Evolutionary conservation across 768 basidiomycete genomes (phyloP).

Genomic region (Trametes punicea): DNA sequence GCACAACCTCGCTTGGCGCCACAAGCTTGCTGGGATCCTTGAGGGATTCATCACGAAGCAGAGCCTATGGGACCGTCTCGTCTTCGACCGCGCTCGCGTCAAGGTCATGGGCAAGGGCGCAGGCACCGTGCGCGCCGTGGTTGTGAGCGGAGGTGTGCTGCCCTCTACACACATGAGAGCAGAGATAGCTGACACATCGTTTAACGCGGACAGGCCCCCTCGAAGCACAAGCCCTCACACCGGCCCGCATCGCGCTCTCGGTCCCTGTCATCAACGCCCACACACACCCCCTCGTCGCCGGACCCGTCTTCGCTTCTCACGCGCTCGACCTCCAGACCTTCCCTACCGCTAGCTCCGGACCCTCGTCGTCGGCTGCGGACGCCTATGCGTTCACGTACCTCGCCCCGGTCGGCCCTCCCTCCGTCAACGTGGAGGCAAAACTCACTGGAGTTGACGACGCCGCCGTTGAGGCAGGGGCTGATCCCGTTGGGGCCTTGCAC

Average conservation of each 20-base stretch:
- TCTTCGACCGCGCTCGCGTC: constrained; percentile 67
- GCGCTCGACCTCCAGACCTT: constrained; percentile 83
- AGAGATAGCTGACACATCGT: too few relatives aligned
- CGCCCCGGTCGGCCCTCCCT: constrained; percentile 71
- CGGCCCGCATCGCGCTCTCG: constrained; percentile 71
- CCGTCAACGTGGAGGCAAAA: constrained; percentile 82
- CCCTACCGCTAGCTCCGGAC: constrained; percentile 27
- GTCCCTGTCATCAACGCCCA: constrained; percentile 69
- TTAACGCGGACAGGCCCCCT: constrained; percentile 42
- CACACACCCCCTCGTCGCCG: constrained; percentile 61
- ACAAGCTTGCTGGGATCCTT: constrained; percentile 64
- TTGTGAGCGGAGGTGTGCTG: constrained; percentile 69
- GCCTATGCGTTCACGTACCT: constrained; percentile 38
- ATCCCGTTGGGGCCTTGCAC: constrained; percentile 59
- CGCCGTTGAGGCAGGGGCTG: constrained; percentile 57
- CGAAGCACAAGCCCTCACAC: constrained; percentile 47
- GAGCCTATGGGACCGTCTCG: constrained; percentile 80
- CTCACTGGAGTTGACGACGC: constrained; percentile 67
- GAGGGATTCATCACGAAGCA: constrained; percentile 78
- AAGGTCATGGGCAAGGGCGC: constrained; percentile 58
- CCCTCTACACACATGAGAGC: too few relatives aligned
- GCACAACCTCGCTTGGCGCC: constrained; percentile 67
- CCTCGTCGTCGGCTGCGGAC: constrained; percentile 24
- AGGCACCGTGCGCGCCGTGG: constrained; percentile 58
- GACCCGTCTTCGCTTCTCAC: constrained; percentile 79